Base-by-base conservation (phyloP, 306 rosid species). In the Coriaria nepalensis region DNA sequence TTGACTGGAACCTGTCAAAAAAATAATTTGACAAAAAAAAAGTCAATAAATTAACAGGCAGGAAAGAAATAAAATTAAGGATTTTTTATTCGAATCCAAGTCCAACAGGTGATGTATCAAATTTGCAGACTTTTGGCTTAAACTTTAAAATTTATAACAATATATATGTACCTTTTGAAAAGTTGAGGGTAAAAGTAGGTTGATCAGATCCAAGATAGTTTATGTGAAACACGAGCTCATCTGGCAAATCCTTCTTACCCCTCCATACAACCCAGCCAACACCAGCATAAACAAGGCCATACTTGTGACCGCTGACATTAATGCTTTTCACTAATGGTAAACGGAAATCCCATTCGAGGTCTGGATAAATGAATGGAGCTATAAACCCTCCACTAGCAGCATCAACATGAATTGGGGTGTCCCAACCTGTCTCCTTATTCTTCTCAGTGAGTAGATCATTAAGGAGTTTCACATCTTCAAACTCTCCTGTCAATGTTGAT, bases 251-350 rank as follows among this genome's bases (percentile, higher is more conserved):
- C 12, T 56, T 78, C 47, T 77, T 72, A 45, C 69, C 65, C 79
- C 81, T 82, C 93, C 96, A 86, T 6, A 86, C 81, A 72, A 79
- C 93, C 96, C 96, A 86, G 33, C 96, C 96, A 32, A 86, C 67
- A 63, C 96, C 96, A 7, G 96, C 78, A 12, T 86, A 86, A 6
- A 86, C 96, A 61, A 86, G 96, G 40, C 96, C 96, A 45, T 86
- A 86, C 78, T 86, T 86, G 49, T 86, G 96, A 34, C 96, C 93
- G 32, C 96, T 86, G 10, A 82, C 96, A 51, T 86, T 86, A 54
- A 86, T 86, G 59, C 93, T 82, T 66, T 74, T 86, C 66, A 86
- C 96, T 42, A 79, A 60, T 0, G 86, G 86, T 67, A 86, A 62
- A 2, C 93, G 83, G 46, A 86, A 86, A 64, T 86, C 96, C 93